These are phyloP conservation scores for Hygrophorus russula DNA, from an alignment of 768 basidiomycete species.

Conservation along the genomic window DNA sequence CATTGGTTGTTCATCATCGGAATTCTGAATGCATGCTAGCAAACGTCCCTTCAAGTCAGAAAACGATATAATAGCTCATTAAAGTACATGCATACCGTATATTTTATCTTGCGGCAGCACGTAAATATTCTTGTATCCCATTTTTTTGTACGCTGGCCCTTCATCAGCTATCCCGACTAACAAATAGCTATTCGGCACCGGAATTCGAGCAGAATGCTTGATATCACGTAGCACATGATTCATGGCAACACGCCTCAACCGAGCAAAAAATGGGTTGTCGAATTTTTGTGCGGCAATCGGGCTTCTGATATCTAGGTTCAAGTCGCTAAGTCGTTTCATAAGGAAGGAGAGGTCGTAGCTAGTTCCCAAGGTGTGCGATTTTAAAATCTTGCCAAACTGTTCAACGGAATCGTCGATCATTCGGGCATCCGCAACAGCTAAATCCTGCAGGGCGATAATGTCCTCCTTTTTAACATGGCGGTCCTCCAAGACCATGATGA, in stretches of 20 bases:
- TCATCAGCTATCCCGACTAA: conserved; percentile 81
- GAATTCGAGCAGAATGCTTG: conserved; percentile 68
- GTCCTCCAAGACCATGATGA: conserved; percentile 74
- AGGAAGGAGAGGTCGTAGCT: conserved; percentile 40
- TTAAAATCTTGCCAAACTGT: conserved; percentile 38
- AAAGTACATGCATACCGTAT: conserved; percentile 37
- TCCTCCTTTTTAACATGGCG: conserved; percentile 46
- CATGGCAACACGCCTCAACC: conserved; percentile 49
- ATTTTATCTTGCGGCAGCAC: conserved; percentile 46
- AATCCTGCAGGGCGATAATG: conserved; percentile 53
- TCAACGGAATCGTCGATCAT: conserved; percentile 48
- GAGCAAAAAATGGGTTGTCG: conserved; percentile 46
- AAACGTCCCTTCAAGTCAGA: neutral
- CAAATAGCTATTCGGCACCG: conserved; percentile 52
- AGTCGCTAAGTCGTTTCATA: conserved; percentile 34
- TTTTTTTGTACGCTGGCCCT: conserved; percentile 47
- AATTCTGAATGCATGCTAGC: conserved; percentile 49
- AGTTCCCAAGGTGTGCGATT: conserved; percentile 31
- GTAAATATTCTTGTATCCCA: conserved; percentile 43
- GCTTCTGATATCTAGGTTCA: conserved; percentile 37
- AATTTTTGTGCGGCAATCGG: conserved; percentile 22
- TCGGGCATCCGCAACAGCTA: conserved; percentile 41
- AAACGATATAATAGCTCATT: neutral
- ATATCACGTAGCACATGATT: conserved; percentile 59
- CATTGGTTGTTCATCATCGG: conserved; percentile 33